A percentile compares a stretch with the other conserved stretches of the same genome.
Evolutionary conservation across 1,284 basidiomycete genomes (phyloP).

Genomic region (Marasmius sp.): DNA sequence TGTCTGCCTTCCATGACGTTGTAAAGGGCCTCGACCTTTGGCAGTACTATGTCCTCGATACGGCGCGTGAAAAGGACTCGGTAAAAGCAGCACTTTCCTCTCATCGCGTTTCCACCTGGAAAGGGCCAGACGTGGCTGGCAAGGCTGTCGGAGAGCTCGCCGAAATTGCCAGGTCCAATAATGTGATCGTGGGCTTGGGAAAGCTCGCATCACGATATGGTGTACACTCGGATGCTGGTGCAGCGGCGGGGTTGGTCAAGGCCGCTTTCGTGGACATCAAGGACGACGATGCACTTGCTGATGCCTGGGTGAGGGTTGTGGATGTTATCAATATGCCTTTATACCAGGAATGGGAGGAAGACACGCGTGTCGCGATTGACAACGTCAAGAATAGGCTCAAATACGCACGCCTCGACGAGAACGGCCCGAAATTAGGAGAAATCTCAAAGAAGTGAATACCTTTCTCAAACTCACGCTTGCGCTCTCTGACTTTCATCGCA

Average conservation of each 20-base stretch:
- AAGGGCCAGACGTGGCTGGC: constrained; percentile 51
- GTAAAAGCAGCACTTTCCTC: constrained; percentile 53
- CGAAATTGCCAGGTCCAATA: constrained; percentile 52
- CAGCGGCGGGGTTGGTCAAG: constrained; percentile 70
- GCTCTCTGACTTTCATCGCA: constrained; percentile 28
- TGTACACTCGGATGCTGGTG: constrained; percentile 56
- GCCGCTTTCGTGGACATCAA: constrained; percentile 62
- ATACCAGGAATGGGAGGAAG: constrained; percentile 84
- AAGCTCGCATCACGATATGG: constrained; percentile 68
- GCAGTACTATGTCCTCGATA: constrained; percentile 91
- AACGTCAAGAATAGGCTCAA: constrained; percentile 75
- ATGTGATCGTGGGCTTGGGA: constrained; percentile 58
- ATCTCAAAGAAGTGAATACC: constrained; percentile 70
- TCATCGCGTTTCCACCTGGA: constrained; percentile 50
- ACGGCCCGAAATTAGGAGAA: constrained; percentile 84
- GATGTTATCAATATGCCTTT: constrained; percentile 87
- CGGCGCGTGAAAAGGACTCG: constrained; percentile 53
- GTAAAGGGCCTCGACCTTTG: constrained; percentile 75
- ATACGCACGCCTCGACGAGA: constrained; percentile 78
- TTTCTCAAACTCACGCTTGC: not conserved
- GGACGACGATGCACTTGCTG: constrained; percentile 56
- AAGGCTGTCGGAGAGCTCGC: constrained; percentile 74
- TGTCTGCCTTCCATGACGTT: constrained; percentile 60
- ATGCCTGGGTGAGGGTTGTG: constrained; percentile 74
- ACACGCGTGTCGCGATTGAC: constrained; percentile 73